These are phyloP conservation scores for Pseudogymnoascus sp. DNA, from an alignment of 2,329 filamentous ascomycete species.

Conservation along the genomic window DNA sequence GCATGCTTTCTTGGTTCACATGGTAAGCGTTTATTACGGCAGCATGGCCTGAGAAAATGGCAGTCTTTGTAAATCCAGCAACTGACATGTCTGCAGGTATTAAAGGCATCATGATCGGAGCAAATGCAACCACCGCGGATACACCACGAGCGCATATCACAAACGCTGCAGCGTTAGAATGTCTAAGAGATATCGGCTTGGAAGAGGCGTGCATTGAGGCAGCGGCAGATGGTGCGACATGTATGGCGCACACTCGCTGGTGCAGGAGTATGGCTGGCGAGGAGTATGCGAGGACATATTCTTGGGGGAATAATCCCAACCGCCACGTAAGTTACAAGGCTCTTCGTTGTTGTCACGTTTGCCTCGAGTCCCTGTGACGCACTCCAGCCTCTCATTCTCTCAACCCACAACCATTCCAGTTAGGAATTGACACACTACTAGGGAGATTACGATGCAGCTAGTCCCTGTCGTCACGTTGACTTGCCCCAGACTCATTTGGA, in stretches of 20 bases:
- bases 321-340: constrained; percentile 30
- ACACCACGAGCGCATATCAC: constrained; percentile 55
- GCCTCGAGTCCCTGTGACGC: neutral
- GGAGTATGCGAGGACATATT: constrained; percentile 43
- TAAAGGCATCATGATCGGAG: constrained; percentile 46
- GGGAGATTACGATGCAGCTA: constrained; percentile 37
- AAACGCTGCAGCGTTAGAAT: constrained; percentile 52
- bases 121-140: constrained; percentile 43
- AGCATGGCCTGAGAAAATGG: neutral
- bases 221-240: constrained; percentile 30
- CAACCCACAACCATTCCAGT: neutral
- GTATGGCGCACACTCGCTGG: constrained; percentile 47
- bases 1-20: neutral
- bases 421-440: constrained; percentile 16
- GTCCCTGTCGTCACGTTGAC: constrained; percentile 37
- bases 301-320: constrained; percentile 43
- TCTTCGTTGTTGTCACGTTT: neutral
- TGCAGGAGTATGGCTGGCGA: constrained; percentile 45
- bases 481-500: constrained; percentile 44
- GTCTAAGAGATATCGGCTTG: constrained; percentile 44
- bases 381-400: neutral
- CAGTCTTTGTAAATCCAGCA: neutral
- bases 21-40: neutral
- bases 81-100: constrained; percentile 29
- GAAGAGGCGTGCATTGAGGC: constrained; percentile 35